phyloP scores from a whole-genome alignment of 768 basidiomycete genomes.

The Megacollybia marginata region DNA sequence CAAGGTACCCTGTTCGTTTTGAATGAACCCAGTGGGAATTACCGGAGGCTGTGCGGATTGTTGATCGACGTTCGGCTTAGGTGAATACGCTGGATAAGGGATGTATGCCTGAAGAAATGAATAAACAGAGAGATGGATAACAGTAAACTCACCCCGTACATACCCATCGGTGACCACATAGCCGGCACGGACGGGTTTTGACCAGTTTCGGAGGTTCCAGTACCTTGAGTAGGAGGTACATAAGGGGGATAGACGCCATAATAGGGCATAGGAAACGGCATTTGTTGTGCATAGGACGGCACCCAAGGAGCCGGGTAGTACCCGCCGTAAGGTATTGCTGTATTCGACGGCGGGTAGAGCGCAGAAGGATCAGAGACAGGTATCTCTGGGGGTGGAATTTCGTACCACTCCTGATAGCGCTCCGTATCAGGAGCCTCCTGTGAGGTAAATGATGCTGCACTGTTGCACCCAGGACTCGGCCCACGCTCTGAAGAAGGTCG shows the following conservation, averaged over 20 bases:
- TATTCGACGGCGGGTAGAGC: neutral
- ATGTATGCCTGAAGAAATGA: conserved; percentile 34
- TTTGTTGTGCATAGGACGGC: conserved; percentile 33
- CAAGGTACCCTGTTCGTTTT: conserved; percentile 66
- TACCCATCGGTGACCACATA: conserved; percentile 30
- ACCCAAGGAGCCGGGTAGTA: neutral
- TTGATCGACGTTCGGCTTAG: conserved; percentile 25
- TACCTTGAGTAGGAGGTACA: conserved; percentile 24
- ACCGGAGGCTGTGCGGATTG: conserved; percentile 33
- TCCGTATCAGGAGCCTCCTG: conserved; percentile 17
- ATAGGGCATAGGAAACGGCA: conserved; percentile 47
- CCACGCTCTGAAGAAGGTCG: neutral
- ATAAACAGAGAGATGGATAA: neutral
- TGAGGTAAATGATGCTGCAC: conserved; percentile 3
- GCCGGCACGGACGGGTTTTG: conserved; percentile 8
- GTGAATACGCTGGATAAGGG: conserved; percentile 36
- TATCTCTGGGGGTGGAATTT: conserved; percentile 24
- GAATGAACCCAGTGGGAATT: conserved; percentile 61
- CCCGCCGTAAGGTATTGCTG: neutral
- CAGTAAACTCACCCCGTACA: conserved; percentile 38
- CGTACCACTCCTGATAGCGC: conserved; percentile 38
- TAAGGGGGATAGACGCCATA: conserved; percentile 34
- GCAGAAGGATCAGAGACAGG: conserved; percentile 21
- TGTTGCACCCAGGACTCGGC: neutral
- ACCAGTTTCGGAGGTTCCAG: conserved; percentile 22